A percentile compares a stretch with the other conserved stretches of the same genome.
Conservation (phyloP, 2,329 filamentous ascomycete genomes). For the Colletotrichum lini region DNA sequence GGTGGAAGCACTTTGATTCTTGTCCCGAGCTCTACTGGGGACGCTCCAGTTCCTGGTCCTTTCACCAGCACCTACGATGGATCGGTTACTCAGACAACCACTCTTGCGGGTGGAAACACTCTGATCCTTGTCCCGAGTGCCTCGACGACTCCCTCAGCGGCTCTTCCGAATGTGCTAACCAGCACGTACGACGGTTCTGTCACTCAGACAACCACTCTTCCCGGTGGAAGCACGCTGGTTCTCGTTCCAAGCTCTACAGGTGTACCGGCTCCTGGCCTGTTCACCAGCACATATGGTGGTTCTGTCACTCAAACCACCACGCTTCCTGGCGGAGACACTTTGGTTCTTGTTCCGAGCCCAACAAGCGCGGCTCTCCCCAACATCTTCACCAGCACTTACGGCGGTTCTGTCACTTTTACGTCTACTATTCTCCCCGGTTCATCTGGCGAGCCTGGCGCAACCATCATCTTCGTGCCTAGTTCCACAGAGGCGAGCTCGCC, state of each 20-base stretch:
- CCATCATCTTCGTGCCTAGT: background rate
- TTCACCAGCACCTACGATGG: conserved; percentile 19
- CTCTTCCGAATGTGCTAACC: conserved; percentile 1
- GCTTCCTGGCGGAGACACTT: background rate
- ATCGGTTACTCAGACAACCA: conserved; percentile 6
- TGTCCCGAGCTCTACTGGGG: background rate
- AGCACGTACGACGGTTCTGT: conserved; percentile 12
- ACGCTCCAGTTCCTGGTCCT: background rate
- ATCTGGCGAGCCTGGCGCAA: background rate
- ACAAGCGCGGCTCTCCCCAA: background rate
- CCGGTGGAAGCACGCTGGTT: background rate
- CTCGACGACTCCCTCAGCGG: background rate
- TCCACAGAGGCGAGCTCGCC: background rate
- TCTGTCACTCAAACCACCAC: conserved; percentile 1
- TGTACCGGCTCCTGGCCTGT: background rate
- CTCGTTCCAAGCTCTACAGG: background rate
- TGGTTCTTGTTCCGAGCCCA: conserved; percentile 1
- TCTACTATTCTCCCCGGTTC: background rate
- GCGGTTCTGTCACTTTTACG: conserved; percentile 4
- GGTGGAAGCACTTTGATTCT: background rate
- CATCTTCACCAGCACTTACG: conserved; percentile 11
- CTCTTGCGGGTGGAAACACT: background rate
- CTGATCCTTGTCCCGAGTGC: background rate
- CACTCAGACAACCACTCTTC: conserved; percentile 1
- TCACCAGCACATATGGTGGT: background rate